Base-by-base conservation (phyloP, 805 yeast species). In the Kazachstania kunashirensis region DNA sequence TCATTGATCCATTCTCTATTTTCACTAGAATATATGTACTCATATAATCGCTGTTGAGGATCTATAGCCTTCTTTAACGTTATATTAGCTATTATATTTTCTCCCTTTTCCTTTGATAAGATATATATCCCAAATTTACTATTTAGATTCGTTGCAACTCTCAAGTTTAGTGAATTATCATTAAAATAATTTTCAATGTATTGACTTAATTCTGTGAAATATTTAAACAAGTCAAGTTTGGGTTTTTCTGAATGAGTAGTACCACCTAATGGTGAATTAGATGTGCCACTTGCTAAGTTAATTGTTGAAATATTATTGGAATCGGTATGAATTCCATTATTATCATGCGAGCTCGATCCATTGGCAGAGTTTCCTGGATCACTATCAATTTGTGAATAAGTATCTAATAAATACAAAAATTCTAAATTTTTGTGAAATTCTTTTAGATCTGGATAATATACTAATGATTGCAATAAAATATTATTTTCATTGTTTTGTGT, bases 341-440 rank as follows among this genome's bases (percentile, higher is more conserved):
- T 24, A 14, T 16, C 21, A 18, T 12, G 12, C 14, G 18, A 18
- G 8, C 17, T 14, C 25, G 36, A 34, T 5, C 37, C 41, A 25
- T 32, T 36, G 18, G 37, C 33, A 3, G 52, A 31, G 34, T 38
- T 44, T 4, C 45, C 25, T 6, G 47, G 37, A 36, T 58, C 64
- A 12, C 43, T 41, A 24, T 52, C 58, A 10, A 53, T 47, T 23
- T 49, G 51, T 3, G 63, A 58, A 39, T 41, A 54, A 0, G 56
- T 43, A 39, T 58, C 63, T 21, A 58, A 34, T n/a, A 57, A 36
- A 20, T 51, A 49, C 21, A 59, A 38, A 32, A 55, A 55, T 26
- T 55, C 53, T 35, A 59, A 40, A 41, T 59, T 58, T 30, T 50
- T 48, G 40, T 57, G 53, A 33, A 59, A 59, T 29, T 51, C 53